These are phyloP conservation scores for Populus hybrid DNA, from an alignment of 441 rosid species.

Conservation along the genomic window DNA sequence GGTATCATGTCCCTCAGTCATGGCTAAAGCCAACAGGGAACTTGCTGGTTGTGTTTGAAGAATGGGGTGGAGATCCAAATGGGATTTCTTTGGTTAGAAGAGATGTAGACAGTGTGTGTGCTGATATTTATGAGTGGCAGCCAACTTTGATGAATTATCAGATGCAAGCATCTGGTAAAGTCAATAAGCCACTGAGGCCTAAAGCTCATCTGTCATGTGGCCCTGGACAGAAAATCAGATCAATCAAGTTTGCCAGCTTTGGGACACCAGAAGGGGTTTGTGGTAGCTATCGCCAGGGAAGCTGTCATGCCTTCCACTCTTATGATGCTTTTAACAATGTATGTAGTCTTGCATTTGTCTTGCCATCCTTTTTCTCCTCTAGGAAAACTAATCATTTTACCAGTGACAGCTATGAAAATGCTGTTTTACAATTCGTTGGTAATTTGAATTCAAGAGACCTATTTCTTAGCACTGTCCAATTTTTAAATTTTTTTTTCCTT, in stretches of 20 bases:
- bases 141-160: conserved; percentile 77
- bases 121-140: conserved; percentile 92
- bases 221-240: conserved; percentile 74
- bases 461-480: neutral
- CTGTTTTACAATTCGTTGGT: neutral
- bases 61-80: no score
- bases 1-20: conserved; percentile 91
- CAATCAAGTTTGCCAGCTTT: conserved; percentile 87
- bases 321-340: conserved; percentile 92
- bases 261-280: conserved; percentile 91
- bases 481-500: neutral
- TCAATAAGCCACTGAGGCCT: conserved; percentile 75
- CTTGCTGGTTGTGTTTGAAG: conserved; percentile 36
- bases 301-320: conserved; percentile 90
- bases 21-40: conserved; percentile 91
- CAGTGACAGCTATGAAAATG: neutral
- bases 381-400: neutral
- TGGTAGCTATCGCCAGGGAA: conserved; percentile 77
- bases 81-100: conserved; percentile 31
- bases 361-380: conserved; percentile 5
- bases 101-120: conserved; percentile 78
- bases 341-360: conserved; percentile 21
- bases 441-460: neutral
- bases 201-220: conserved; percentile 83
- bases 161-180: conserved; percentile 84